Evolutionary conservation across 139 green algal genomes (phyloP).

Genomic region (Auxenochlorella pyrenoidosa): DNA sequence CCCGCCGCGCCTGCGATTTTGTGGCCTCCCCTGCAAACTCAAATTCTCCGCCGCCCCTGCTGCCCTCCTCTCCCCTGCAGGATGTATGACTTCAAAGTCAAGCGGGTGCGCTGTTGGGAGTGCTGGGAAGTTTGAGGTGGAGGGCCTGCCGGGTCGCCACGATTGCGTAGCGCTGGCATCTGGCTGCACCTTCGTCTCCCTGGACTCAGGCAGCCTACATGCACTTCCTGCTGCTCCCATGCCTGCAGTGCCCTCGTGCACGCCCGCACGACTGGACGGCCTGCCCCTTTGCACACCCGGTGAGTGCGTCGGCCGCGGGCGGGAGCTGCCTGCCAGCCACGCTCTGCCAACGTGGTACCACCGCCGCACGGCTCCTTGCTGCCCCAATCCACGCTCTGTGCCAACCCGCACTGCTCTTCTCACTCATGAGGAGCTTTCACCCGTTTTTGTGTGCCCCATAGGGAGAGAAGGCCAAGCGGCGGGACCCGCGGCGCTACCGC

Average conservation of each 20-base stretch:
- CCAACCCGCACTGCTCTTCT: no score
- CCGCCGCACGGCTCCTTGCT: slow-evolving; percentile 7
- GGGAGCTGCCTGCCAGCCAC: not conserved
- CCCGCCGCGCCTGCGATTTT: not conserved
- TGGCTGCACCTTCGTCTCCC: no score
- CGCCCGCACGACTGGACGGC: slow-evolving; percentile 81
- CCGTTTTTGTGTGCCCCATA: no score
- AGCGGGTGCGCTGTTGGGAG: not conserved
- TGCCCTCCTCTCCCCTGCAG: not conserved
- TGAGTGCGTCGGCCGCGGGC: not conserved
- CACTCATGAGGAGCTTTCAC: no score
- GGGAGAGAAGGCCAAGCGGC: slow-evolving; percentile 85
- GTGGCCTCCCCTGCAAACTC: not conserved
- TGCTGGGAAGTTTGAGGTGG: not conserved
- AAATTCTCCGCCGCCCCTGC: not conserved
- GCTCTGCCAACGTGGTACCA: not conserved
- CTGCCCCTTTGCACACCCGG: slow-evolving; percentile 25
- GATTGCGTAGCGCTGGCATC: no score
- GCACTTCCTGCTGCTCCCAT: not conserved
- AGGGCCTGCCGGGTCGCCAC: not conserved
- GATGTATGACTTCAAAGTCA: slow-evolving; percentile 59
- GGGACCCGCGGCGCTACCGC: slow-evolving; percentile 68
- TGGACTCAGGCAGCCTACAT: no score
- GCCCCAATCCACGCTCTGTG: no score
- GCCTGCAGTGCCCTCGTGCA: slow-evolving; percentile 57